Evolutionary conservation across 2,329 filamentous ascomycete genomes (phyloP).

Genomic region (Cladosporium sp.): DNA sequence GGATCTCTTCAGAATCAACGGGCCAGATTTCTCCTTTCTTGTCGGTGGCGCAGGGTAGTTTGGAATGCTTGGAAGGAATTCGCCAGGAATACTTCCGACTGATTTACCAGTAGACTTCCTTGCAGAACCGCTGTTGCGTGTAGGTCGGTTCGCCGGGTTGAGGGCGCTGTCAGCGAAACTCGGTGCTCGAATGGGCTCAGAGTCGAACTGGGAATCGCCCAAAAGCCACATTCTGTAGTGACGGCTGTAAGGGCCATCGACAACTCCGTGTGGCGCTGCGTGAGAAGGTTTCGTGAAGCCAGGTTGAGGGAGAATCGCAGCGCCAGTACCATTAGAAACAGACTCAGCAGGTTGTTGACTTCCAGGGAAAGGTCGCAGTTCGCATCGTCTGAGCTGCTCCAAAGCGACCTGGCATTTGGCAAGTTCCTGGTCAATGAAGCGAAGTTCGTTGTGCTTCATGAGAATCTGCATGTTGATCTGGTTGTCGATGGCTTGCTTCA

Average conservation of each 20-base stretch:
- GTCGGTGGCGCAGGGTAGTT: constrained; percentile 67
- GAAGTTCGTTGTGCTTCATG: constrained; percentile 88
- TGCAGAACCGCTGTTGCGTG: constrained; percentile 68
- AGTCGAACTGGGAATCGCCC: constrained; percentile 78
- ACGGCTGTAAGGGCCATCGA: constrained; percentile 85
- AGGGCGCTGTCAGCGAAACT: constrained; percentile 19
- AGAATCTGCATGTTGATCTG: constrained; percentile 90
- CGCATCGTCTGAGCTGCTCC: constrained; percentile 88
- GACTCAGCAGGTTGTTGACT: constrained; percentile 61
- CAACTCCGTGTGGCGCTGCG: constrained; percentile 84
- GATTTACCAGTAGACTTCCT: constrained; percentile 46
- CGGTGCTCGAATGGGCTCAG: constrained; percentile 30
- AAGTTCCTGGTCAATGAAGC: constrained; percentile 90
- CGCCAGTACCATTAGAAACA: constrained; percentile 69
- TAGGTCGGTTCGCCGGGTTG: constrained; percentile 64
- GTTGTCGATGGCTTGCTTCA: constrained; percentile 71
- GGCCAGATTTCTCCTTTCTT: constrained; percentile 65
- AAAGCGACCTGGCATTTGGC: constrained; percentile 91
- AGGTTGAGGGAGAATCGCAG: constrained; percentile 57
- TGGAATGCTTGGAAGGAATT: constrained; percentile 44
- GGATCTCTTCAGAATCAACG: constrained; percentile 77
- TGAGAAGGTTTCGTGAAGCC: constrained; percentile 66
- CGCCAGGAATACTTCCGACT: constrained; percentile 58
- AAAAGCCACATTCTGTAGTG: constrained; percentile 97
- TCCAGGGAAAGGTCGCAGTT: constrained; percentile 84